Base-by-base conservation (phyloP, 148 eudicot species). In the Vaccinium macrocarpon region DNA sequence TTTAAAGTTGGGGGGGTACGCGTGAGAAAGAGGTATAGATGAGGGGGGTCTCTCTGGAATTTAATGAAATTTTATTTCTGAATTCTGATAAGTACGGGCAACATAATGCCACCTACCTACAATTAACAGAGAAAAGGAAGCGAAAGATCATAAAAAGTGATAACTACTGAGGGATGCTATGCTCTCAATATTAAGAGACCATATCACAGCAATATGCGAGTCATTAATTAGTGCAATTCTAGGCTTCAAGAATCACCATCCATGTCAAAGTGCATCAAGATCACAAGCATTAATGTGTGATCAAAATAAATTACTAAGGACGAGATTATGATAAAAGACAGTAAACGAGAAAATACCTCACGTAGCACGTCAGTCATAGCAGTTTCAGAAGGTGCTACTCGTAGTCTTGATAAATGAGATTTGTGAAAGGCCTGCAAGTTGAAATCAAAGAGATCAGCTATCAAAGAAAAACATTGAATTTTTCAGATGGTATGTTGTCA, bases 281-380 rank as follows among this genome's bases (percentile, higher is more conserved):
- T 32, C 55, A 29, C 53, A 29, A 84, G 23, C 7, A 21, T 62
- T 21, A 48, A 23, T 66, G 53, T 46, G 51, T 51, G 7, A 62
- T 46, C 15, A 79, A 72, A 50, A 48, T 1, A 66, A 46, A 80
- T 23, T 15, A 68, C 21, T 23, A 25, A 73, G 25, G 85, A 27
- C 6, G 64, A 59, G 53, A 46, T 0, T 53, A 50, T 66, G 23
- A 49, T 51, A 76, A 15, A 82, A 25, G 2, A 38, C 6, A 0
- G 89, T 56, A 15, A 79, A 42, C 32, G 7, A 89, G 72, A 12
- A 81, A 85, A 76, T 87, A 95, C 99, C 99, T 96, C 99, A 72
- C 99, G 95, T 23, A 93, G 87, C 82, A 96, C 99, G 89, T 96
- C 99, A 82, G 94, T 91, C 99, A 96, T 96, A 57, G 99, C 99